These are phyloP conservation scores for Claviceps lovelessii DNA, from an alignment of 2,329 filamentous ascomycete genomes.

Conservation along the genomic window DNA sequence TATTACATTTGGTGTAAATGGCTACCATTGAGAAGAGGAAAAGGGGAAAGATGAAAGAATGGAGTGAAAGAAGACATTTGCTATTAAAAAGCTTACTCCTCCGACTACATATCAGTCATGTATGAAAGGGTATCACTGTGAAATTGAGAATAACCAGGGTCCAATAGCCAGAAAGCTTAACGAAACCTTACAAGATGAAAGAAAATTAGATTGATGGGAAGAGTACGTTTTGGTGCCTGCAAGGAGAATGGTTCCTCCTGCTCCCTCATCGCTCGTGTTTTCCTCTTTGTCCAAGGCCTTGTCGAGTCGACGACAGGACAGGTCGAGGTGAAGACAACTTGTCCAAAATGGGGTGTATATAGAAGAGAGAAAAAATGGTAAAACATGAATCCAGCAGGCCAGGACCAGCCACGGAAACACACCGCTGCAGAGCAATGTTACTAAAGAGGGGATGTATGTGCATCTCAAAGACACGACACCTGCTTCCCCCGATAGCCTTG, in stretches of 20 bases:
- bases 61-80: not conserved
- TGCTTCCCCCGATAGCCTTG: conserved; percentile 3
- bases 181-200: conserved; percentile 8
- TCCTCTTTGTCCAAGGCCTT: not conserved
- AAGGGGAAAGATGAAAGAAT: not conserved
- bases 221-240: not conserved
- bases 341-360: conserved; percentile 6
- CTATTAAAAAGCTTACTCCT: not conserved
- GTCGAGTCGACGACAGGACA: not conserved
- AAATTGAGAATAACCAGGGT: conserved; percentile 15
- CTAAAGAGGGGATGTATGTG: conserved; percentile 8
- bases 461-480: conserved; percentile 12
- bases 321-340: conserved; percentile 12
- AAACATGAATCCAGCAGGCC: conserved; percentile 12
- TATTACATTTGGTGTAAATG: no score
- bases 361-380: conserved; percentile 9
- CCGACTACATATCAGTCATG: not conserved
- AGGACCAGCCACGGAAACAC: conserved; percentile 7
- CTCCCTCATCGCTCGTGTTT: not conserved
- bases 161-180: conserved; percentile 8
- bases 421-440: conserved; percentile 1
- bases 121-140: conserved; percentile 21
- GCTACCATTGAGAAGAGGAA: not conserved
- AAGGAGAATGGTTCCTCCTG: not conserved
- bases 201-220: conserved; percentile 2